Base-by-base conservation (phyloP, 352 stramenopile species). In the Paralagenidium karlingii region DNA sequence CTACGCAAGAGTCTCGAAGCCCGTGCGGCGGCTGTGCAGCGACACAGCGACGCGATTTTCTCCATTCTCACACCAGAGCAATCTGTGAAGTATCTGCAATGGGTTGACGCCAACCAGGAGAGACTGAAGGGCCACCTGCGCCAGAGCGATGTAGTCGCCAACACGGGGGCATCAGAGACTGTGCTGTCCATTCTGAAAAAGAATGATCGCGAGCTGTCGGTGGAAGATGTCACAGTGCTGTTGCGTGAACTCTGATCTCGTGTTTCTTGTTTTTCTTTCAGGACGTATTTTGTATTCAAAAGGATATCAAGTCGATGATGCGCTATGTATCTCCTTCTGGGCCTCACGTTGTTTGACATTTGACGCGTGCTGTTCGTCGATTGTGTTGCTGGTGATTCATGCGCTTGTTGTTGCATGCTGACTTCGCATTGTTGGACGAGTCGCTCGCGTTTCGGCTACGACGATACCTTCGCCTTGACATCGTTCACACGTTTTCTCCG, bases 1-100 rank as follows among this genome's bases (percentile, higher is more conserved):
- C 62, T 92, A 5, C 86, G 89, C 51, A 71, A 75, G 29, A 89
- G 71, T 26, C 52, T 92, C 7, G 75, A 87, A 50, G 64, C 78
- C 47, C 70, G 76, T 11, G 76, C 78, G n/a, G 63, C 78, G 34
- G 68, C 71, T 2, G 78, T 92, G 32, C 70, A 92, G 55, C 51
- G 61, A 49, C 69, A 89, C 45, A 81, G 73, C 3, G 68, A 89
- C 45, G 73, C 75, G 50, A 63, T 92, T 29, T 70, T 87, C 54
- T 88, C 73, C 8, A 89, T 92, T 49, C 38, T 92, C 40, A 88
- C 78, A 18, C 78, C 78, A 7, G 70, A 86, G 45, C 78, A 92
- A 42, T 86, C 75, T 34, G 59, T 89, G 24, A 86, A 63, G 43
- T 92, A 88, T 51, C 43, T 88, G 31, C 68, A 60, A 16, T 92